Evolutionary conservation across 306 rosid species (phyloP).

Genomic region (Cucurbita pepo): DNA sequence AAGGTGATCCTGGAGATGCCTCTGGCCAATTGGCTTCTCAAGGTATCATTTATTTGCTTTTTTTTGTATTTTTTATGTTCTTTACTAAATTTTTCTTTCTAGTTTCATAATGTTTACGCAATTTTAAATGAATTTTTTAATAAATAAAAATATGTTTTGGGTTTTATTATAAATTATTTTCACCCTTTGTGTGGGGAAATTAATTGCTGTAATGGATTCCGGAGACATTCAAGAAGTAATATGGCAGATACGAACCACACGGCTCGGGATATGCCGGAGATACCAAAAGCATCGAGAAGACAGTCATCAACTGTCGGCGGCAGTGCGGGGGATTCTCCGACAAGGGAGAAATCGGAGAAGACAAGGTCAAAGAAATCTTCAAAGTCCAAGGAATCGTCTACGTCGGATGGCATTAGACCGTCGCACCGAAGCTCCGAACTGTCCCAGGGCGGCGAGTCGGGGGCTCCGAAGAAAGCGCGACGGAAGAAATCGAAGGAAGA

Average conservation of each 20-base stretch:
- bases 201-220: background rate
- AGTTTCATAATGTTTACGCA: too few relatives aligned
- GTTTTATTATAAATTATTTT: too few relatives aligned
- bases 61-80: background rate
- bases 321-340: slow-evolving; percentile 22
- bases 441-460: slow-evolving; percentile 21
- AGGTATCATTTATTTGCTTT: slow-evolving; percentile 8
- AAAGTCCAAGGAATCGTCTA: slow-evolving; percentile 20
- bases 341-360: slow-evolving; percentile 35
- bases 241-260: slow-evolving; percentile 6
- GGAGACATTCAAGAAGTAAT: slow-evolving; percentile 20
- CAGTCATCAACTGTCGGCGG: slow-evolving; percentile 13
- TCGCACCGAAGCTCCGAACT: slow-evolving; percentile 10
- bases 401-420: slow-evolving; percentile 12
- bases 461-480: slow-evolving; percentile 37
- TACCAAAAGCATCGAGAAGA: slow-evolving; percentile 28
- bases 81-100: background rate
- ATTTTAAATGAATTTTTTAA: too few relatives aligned
- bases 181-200: background rate
- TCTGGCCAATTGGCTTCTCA: slow-evolving; percentile 8
- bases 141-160: too few relatives aligned
- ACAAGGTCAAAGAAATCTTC: slow-evolving; percentile 33
- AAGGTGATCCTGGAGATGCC: slow-evolving; percentile 8
- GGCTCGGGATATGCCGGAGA: slow-evolving; percentile 20
- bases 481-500: slow-evolving; percentile 43